Conservation (phyloP, 805 yeast species). For the Cyberlindnera euphorbiae region DNA sequence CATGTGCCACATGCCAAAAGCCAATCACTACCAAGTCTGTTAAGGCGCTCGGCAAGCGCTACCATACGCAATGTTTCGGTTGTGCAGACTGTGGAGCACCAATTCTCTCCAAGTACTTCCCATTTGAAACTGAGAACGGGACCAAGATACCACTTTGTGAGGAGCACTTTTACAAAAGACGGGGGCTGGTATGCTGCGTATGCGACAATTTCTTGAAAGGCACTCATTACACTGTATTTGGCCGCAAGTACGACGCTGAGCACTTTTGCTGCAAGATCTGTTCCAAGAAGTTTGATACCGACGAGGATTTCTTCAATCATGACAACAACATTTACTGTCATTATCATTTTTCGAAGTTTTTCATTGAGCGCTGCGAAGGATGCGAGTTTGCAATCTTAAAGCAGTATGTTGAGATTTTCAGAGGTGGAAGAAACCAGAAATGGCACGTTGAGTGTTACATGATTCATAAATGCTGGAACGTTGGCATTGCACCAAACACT, state of each 20-base stretch:
- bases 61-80: constrained; percentile 82
- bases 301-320: constrained; percentile 90
- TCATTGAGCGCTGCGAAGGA: constrained; percentile 90
- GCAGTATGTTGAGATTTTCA: constrained; percentile 87
- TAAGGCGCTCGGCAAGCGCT: constrained; percentile 73
- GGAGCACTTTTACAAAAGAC: constrained; percentile 81
- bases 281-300: constrained; percentile 78
- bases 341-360: constrained; percentile 80
- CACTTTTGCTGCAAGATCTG: constrained; percentile 93
- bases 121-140: constrained; percentile 49
- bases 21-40: constrained; percentile 73
- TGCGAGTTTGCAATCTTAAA: constrained; percentile 87
- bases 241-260: constrained; percentile 87
- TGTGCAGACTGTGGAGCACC: constrained; percentile 80
- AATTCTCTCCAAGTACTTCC: constrained; percentile 86
- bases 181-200: constrained; percentile 78
- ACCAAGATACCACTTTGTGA: constrained; percentile 75
- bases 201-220: constrained; percentile 88
- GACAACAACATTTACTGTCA: constrained; percentile 82
- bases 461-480: constrained; percentile 97
- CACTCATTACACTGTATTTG: constrained; percentile 89
- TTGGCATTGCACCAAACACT: constrained; percentile 59
- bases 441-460: constrained; percentile 99
- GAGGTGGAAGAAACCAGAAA: constrained; percentile 89
- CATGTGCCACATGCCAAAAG: constrained; percentile 48